These are phyloP conservation scores for Sphaceloma murrayae DNA, from an alignment of 2,329 filamentous ascomycete genomes.

Conservation along the genomic window DNA sequence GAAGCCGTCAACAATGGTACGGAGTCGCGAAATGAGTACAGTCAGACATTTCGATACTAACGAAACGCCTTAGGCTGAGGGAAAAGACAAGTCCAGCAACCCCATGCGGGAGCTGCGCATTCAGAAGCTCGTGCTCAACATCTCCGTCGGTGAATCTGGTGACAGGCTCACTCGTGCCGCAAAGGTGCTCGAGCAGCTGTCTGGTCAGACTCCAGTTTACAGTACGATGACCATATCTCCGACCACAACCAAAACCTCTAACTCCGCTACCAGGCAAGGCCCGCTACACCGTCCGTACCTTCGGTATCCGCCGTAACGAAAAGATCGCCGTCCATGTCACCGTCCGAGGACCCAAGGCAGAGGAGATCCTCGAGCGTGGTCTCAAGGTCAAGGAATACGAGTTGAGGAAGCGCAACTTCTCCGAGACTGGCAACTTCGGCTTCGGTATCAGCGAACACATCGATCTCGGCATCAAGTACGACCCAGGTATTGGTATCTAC, in stretches of 20 bases:
- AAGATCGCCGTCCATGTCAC: constrained; percentile 99
- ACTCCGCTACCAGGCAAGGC: constrained; percentile 67
- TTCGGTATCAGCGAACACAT: constrained; percentile 99
- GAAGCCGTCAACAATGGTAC: constrained; percentile 1
- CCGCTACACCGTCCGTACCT: constrained; percentile 99
- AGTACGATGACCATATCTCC: constrained; percentile 59
- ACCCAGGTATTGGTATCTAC: constrained; percentile 96
- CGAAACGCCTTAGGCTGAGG: constrained; percentile 1
- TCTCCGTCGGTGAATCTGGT: constrained; percentile 99
- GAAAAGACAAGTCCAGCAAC: constrained; percentile 72
- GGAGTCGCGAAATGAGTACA: neutral
- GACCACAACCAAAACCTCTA: constrained; percentile 12
- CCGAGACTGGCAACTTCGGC: constrained; percentile 98
- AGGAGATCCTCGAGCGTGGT: constrained; percentile 99
- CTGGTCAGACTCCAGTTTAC: constrained; percentile 99
- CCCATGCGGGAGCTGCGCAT: constrained; percentile 99
- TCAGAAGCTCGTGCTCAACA: constrained; percentile 99
- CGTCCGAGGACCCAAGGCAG: constrained; percentile 96
- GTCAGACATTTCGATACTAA: neutral
- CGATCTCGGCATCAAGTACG: constrained; percentile 99
- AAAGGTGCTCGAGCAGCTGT: constrained; percentile 99
- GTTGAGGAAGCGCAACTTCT: constrained; percentile 99
- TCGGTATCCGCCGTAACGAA: constrained; percentile 99
- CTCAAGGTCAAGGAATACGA: constrained; percentile 99
- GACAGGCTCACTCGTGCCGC: constrained; percentile 99